Base-by-base conservation (phyloP, 371 early-diverging fungal species). In the Coemansia sp. region DNA sequence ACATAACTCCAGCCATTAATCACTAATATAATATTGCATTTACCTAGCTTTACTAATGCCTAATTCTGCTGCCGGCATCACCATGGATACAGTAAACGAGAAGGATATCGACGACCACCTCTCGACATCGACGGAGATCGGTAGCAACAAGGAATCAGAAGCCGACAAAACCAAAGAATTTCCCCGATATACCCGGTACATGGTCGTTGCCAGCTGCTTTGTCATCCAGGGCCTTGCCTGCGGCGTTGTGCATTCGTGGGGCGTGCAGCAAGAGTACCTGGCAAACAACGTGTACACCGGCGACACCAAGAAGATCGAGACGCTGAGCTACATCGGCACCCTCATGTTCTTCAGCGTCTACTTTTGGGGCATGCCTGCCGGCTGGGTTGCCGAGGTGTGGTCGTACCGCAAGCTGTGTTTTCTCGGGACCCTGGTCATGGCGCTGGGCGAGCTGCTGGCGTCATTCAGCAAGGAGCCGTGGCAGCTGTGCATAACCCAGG, bases 401-500 rank as follows among this genome's bases (percentile, higher is more conserved):
- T 75, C 76, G 38, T 70, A 67, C 38, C 59, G 60, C 51, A 63
- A 63, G 30, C 47, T 60, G 35, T 70, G 76, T 40, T 58, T 75
- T 16, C 41, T 62, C 14, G 76, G 76, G 11, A 34, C 59, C 8
- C 13, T 58, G 3, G 30, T 64, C 13, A 68, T 76, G 63, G 63
- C 68, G 0, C 10, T 76, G 9, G 76, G 76, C 9, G 59, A 63
- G 57, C 54, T 76, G 6, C 38, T 76, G 5, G 76, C 76, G 7
- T 76, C 76, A n/a, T 76, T 76, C 34, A 60, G 76, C 49, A 64
- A 57, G 36, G 54, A 68, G 65, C 76, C 76, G 13, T 76, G 76
- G 76, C 76, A 76, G 62, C 51, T 76, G 14, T 76, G 76, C 48
- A 35, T 76, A 16, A 55, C 68, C 3, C 55, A 76, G 35, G 76